Evolutionary conservation across 1,284 basidiomycete genomes (phyloP), one percentile per base, ranked within the genome.

Genomic region (Agroathelia rolfsii): DNA sequence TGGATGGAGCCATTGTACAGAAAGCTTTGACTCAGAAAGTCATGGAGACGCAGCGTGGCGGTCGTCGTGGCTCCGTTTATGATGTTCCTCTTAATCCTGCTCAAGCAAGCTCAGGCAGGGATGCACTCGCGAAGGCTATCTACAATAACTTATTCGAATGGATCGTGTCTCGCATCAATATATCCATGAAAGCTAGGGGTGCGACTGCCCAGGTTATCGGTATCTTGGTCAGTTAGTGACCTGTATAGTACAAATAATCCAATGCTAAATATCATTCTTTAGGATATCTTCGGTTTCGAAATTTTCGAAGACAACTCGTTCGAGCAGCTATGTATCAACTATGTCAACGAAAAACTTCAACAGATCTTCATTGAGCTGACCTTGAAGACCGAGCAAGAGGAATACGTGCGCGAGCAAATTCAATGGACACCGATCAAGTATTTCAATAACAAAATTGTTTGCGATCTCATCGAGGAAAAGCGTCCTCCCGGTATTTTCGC

Each of bases 351-450:
- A 61, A 97, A 97, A 61, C 73, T 92, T 6, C 93, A 96, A 48
- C 95, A 98, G 56, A 96, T 98, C 53, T 99, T 99, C 61, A 99
- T 99, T 52, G 93, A 98, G 57, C 70, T 99, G 31, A 98, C 95
- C 0, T 69, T 99, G 49, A 98, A 98, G 67, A 92, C 93, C 9
- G 95, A 99, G 56, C 95, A 99, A 59, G 95, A 99, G 55, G 95
- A 99, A 61, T 99, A 99, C 51, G 90, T 94, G 13, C 75, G 85
- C 40, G 94, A 99, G 56, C 85, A 95, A 60, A 99, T 99, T 64
- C 88, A 96, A 59, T 99, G 95, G 95, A 95, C 84, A 1, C 94
- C 94, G 0, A 99, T 99, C 72, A 92, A 94, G 47, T 96, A 88
- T 56, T 92, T 92, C 69, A 88, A 92, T 54, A 90, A 90, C 66